Conservation (phyloP, 345 rosid species). For the Euclidium syriacum region DNA sequence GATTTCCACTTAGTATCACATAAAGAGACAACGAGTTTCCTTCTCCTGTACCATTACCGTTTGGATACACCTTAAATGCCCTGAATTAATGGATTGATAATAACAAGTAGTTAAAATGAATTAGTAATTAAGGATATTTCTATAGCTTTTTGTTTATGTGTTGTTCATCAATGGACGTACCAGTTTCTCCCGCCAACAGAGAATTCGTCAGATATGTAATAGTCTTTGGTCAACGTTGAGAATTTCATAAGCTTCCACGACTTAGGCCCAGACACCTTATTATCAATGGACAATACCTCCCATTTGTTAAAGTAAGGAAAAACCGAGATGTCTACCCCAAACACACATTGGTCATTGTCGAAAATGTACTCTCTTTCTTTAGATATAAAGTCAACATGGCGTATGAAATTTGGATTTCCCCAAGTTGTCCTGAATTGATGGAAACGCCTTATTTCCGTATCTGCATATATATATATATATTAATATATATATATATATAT, state of each 20-base stretch:
- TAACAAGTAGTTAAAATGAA: not conserved
- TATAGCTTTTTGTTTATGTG: not conserved
- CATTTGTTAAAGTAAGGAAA: slow-evolving; percentile 2
- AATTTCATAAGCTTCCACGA: slow-evolving; percentile 1
- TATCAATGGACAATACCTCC: slow-evolving; percentile 8
- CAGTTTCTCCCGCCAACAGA: not conserved
- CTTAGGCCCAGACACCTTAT: not conserved
- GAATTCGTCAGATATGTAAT: slow-evolving; percentile 5
- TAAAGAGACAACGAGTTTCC: slow-evolving; percentile 12
- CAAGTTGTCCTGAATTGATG: slow-evolving; percentile 1
- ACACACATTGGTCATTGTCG: slow-evolving; percentile 10
- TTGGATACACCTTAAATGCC: slow-evolving; percentile 14
- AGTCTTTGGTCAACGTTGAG: not conserved
- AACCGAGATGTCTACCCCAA: slow-evolving; percentile 10
- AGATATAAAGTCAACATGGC: not conserved
- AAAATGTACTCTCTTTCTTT: not conserved
- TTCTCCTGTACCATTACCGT: slow-evolving; percentile 1
- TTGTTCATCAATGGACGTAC: not conserved
- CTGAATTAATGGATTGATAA: not conserved
- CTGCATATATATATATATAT: not conserved
- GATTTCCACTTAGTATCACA: not conserved
- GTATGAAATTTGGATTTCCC: not conserved
- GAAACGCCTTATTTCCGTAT: not conserved
- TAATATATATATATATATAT: too few species aligned
- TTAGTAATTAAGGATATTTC: not conserved